These are phyloP conservation scores for Cystobasidium ongulense DNA, from an alignment of 768 basidiomycete species.

Conservation along the genomic window DNA sequence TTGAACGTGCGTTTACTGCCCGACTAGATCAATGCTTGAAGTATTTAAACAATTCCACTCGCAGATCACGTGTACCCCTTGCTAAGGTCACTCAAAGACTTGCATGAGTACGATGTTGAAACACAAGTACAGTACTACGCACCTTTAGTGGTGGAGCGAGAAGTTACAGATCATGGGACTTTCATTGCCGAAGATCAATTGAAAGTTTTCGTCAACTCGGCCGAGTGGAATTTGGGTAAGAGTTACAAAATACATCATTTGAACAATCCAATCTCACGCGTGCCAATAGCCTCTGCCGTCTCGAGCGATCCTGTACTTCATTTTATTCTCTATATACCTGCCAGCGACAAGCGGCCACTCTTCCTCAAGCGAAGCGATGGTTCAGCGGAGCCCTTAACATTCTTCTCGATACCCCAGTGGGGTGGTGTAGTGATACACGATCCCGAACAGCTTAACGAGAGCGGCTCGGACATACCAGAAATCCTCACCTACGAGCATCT, in stretches of 20 bases:
- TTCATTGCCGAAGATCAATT: slow-evolving; percentile 70
- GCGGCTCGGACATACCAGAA: background rate
- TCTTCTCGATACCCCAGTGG: slow-evolving; percentile 13
- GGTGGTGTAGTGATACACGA: background rate
- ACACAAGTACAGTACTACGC: slow-evolving; percentile 90
- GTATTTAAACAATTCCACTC: background rate
- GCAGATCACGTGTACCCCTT: slow-evolving; percentile 65
- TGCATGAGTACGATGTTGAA: slow-evolving; percentile 89
- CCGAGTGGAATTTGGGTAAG: slow-evolving; percentile 86
- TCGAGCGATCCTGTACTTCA: slow-evolving; percentile 90
- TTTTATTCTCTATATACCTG: slow-evolving; percentile 82
- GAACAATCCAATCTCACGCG: background rate
- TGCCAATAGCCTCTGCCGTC: slow-evolving; percentile 66
- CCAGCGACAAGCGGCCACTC: slow-evolving; percentile 60
- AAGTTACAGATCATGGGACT: slow-evolving; percentile 47
- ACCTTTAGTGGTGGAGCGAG: slow-evolving; percentile 71
- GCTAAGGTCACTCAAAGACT: slow-evolving; percentile 53
- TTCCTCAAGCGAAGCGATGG: slow-evolving; percentile 57
- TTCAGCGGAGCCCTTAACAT: slow-evolving; percentile 38
- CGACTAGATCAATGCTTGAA: background rate
- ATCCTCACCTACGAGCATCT: slow-evolving; percentile 48
- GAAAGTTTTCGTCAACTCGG: slow-evolving; percentile 89
- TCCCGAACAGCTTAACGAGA: background rate
- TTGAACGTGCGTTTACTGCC: slow-evolving; percentile 54
- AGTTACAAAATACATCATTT: background rate